These are phyloP conservation scores for Waltergamsia citrina DNA, from an alignment of 2,329 filamentous ascomycete species.

Conservation along the genomic window DNA sequence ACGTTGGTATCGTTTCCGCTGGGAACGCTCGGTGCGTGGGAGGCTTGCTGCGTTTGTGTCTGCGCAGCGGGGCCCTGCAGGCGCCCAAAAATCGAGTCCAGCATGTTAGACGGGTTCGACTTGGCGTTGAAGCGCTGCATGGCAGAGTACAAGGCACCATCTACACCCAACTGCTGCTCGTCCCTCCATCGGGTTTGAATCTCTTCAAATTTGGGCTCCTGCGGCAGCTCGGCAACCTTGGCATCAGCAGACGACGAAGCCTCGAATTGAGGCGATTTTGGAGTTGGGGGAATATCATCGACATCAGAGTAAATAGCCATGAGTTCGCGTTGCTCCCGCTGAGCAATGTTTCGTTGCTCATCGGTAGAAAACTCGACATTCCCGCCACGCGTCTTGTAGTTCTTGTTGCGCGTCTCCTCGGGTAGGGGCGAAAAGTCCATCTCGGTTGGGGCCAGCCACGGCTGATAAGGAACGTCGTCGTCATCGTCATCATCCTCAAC, in stretches of 20 bases:
- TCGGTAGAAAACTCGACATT: conserved; percentile 38
- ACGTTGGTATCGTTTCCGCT: conserved; percentile 10
- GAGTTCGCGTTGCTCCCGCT: conserved; percentile 48
- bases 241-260: conserved; percentile 9
- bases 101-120: conserved; percentile 21
- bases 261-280: conserved; percentile 40
- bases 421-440: conserved; percentile 39
- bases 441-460: conserved; percentile 38
- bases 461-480: conserved; percentile 42
- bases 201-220: conserved; percentile 33
- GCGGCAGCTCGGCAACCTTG: conserved; percentile 25
- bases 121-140: conserved; percentile 30
- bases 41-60: conserved; percentile 4
- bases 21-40: not conserved
- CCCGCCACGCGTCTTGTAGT: conserved; percentile 46
- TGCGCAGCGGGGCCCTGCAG: conserved; percentile 14
- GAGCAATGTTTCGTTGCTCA: conserved; percentile 44
- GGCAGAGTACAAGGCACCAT: conserved; percentile 31
- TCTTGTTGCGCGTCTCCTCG: conserved; percentile 33
- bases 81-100: conserved; percentile 30
- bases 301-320: conserved; percentile 50
- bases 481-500: conserved; percentile 43
- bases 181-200: conserved; percentile 40
- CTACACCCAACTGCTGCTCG: conserved; percentile 30
- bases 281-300: conserved; percentile 45